phyloP scores from a whole-genome alignment of 1,284 basidiomycete genomes.

The Leccinum pachyderme region DNA sequence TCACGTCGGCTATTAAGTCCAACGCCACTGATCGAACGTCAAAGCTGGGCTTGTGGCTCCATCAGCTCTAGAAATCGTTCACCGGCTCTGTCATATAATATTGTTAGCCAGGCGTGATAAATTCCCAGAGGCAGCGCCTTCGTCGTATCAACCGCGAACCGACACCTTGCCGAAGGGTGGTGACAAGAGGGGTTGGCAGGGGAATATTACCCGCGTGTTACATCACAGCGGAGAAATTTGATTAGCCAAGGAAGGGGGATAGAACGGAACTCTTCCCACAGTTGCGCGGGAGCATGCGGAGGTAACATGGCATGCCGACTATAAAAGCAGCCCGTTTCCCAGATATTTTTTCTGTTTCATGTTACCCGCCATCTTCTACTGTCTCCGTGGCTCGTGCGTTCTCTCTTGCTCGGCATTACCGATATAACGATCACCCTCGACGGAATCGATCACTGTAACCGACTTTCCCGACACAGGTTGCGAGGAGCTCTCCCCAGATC shows the following conservation, averaged over 20 bases:
- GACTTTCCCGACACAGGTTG: background rate
- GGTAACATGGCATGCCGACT: conserved; percentile 6
- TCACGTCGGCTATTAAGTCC: background rate
- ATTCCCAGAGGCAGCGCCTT: background rate
- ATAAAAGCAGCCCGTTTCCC: conserved; percentile 8
- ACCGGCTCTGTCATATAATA: background rate
- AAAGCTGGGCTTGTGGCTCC: background rate
- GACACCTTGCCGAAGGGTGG: background rate
- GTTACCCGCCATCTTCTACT: background rate
- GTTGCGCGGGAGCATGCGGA: background rate
- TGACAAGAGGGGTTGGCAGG: background rate
- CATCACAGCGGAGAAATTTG: background rate
- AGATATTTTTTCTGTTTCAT: background rate
- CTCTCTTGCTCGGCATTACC: background rate
- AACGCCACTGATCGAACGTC: background rate
- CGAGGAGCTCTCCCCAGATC: background rate
- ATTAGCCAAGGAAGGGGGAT: conserved; percentile 3
- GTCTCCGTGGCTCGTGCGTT: background rate
- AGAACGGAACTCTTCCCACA: conserved; percentile 11
- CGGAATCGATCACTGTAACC: background rate
- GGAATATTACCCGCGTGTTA: background rate
- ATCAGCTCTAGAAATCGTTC: background rate
- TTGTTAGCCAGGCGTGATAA: background rate
- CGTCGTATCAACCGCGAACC: background rate
- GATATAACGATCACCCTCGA: background rate